A percentile compares a stretch with the other conserved stretches of the same genome.
These are phyloP conservation scores for Craspedostauros australis DNA, from an alignment of 108 stramenopile species.

Conservation along the genomic window DNA sequence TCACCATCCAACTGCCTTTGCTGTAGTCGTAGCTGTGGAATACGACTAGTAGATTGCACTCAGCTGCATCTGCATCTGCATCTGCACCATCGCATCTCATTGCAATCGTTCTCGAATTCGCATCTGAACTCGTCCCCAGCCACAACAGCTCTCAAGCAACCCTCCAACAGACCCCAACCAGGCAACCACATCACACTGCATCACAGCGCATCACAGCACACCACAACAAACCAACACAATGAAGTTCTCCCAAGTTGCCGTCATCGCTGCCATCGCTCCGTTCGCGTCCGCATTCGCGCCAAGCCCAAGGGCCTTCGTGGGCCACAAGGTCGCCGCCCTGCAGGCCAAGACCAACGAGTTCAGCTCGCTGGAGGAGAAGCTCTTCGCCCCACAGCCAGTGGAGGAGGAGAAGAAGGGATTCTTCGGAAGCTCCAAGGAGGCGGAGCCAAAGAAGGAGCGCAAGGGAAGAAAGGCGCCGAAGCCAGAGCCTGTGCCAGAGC, in stretches of 20 bases:
- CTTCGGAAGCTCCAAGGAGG: neutral
- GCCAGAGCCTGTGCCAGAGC: conserved; percentile 21
- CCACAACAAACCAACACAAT: too few species aligned
- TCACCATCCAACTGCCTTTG: too few species aligned
- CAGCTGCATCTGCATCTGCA: too few species aligned
- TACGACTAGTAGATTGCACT: too few species aligned
- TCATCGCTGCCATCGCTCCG: conserved; percentile 50
- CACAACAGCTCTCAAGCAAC: too few species aligned
- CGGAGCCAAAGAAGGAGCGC: neutral
- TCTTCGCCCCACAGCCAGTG: conserved; percentile 18
- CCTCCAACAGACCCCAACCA: too few species aligned
- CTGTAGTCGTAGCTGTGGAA: too few species aligned
- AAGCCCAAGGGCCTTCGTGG: conserved; percentile 15
- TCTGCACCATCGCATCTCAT: too few species aligned
- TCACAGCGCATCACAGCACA: too few species aligned
- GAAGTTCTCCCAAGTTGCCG: conserved; percentile 61
- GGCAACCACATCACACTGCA: too few species aligned
- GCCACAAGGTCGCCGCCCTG: conserved; percentile 4
- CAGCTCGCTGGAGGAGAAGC: conserved; percentile 35
- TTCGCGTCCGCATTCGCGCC: conserved; percentile 41
- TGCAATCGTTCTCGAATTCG: too few species aligned
- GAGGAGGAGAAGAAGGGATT: conserved; percentile 13
- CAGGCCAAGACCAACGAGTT: conserved; percentile 28
- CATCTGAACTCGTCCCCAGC: too few species aligned
- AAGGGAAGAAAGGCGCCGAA: conserved; percentile 13